Base-by-base conservation (phyloP, 1,139 yeast genomes). In the Pneumocystis carinii region DNA sequence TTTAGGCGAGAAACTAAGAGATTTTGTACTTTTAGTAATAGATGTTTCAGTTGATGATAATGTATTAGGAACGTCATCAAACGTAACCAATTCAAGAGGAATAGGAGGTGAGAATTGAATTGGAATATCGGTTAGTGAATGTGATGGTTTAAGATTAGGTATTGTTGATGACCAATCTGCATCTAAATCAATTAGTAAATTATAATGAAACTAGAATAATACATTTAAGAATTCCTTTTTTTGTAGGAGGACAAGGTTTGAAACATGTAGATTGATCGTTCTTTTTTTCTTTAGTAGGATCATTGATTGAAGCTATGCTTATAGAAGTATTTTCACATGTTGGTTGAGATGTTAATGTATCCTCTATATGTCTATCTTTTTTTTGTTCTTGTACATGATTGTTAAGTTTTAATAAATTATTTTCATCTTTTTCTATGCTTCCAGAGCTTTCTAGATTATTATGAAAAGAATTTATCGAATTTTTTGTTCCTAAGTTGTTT, bases 1-100 rank as follows among this genome's bases (percentile, higher is more conserved):
- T 70, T 90, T 80, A 0, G 95, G 85, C 2, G 95, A 86, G 73
- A 92, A 92, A 60, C 83, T 75, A n/a, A 92, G 59, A 39, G 60
- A 37, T 32, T 61, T 59, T n/a, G 60, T 42, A 27, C 37, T 58
- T 32, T 27, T 56, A 4, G 57, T 32, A 24, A 36, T 32, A 58
- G 53, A 38, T 57, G 60, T 32, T 27, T 38, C 48, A 24, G 60
- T 3, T 27, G 60, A 38, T 38, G 37, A 24, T 39, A 56, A n/a
- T 2, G 60, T 14, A 39, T 19, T 39, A 8, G 60, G 55, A 19
- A 48, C 35, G 17, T 35, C 36, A 36, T 59, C 27, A n/a, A 60
- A 53, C 14, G 63, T 58, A 17, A 41, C 38, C 37, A 53, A 53
- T 57, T 27, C 63, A 7, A 55, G n/a, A 8, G 61, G 62, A 35